These are phyloP conservation scores for Alloteropsis angusta DNA, from an alignment of 202 grass and related monocot genomes.

Conservation along the genomic window DNA sequence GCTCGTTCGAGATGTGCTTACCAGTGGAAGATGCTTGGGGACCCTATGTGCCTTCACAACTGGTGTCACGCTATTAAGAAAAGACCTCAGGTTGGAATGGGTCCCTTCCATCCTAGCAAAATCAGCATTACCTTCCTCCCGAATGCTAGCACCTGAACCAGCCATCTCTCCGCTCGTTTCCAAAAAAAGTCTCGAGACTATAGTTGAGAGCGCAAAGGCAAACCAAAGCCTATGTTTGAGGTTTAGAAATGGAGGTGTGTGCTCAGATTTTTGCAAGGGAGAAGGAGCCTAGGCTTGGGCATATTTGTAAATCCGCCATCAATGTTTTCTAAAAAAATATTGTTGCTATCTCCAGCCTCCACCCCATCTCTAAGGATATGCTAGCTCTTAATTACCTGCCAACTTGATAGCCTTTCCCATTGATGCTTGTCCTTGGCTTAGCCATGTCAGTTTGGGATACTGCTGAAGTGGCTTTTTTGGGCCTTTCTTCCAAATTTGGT, in stretches of 20 bases:
- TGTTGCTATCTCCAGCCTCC: background rate
- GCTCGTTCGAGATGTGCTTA: background rate
- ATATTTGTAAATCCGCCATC: background rate
- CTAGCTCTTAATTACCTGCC: conserved; percentile 15
- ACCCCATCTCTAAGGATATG: background rate
- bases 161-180: conserved; percentile 7
- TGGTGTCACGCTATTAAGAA: conserved; percentile 41
- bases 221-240: background rate
- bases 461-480: background rate
- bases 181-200: too few species aligned
- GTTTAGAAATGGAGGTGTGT: background rate
- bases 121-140: background rate
- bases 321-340: background rate
- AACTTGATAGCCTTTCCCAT: background rate
- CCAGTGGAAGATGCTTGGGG: background rate
- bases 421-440: background rate
- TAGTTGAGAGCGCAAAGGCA: background rate
- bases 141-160: background rate
- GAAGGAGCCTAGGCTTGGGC: background rate
- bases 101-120: background rate
- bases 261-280: background rate
- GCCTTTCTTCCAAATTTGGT: background rate
- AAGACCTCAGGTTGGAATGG: conserved; percentile 42
- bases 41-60: conserved; percentile 26
- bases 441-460: background rate